These are phyloP conservation scores for Calycina herbarum DNA, from an alignment of 2,329 filamentous ascomycete species.

Conservation along the genomic window DNA sequence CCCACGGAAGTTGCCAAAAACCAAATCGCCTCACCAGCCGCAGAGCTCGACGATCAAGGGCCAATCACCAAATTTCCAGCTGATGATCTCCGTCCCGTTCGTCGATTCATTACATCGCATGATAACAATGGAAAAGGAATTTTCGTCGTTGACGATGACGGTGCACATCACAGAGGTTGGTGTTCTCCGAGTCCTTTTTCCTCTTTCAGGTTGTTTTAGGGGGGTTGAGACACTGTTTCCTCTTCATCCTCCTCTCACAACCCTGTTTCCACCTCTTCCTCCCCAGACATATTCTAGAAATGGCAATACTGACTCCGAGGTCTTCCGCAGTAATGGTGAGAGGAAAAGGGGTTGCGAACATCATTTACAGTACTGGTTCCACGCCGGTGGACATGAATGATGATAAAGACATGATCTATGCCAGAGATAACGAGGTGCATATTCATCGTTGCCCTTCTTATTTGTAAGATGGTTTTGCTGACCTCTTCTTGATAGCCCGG, in stretches of 20 bases:
- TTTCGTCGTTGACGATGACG: slow-evolving; percentile 22
- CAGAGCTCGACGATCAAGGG: background rate
- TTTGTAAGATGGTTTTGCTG: background rate
- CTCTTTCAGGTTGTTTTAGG: no score
- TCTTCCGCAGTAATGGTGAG: slow-evolving; percentile 13
- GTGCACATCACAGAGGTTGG: slow-evolving; percentile 21
- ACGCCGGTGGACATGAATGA: slow-evolving; percentile 26
- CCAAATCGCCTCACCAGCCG: background rate
- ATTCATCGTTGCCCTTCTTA: background rate
- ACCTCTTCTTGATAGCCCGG: background rate
- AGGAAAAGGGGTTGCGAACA: slow-evolving; percentile 23
- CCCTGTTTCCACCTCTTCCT: no score
- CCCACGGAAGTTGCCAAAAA: background rate
- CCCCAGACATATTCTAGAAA: no score
- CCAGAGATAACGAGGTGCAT: slow-evolving; percentile 3
- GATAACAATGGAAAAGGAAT: slow-evolving; percentile 23
- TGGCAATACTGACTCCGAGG: no score
- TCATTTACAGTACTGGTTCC: slow-evolving; percentile 22
- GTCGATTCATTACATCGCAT: slow-evolving; percentile 23
- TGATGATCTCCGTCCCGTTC: slow-evolving; percentile 16
- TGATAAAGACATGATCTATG: slow-evolving; percentile 13
- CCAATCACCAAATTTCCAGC: slow-evolving; percentile 21
- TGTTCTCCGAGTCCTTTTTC: no score
- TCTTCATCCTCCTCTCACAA: no score
- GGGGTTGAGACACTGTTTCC: no score